Percentiles rank a stretch among this genome's conserved stretches.
Evolutionary conservation across 371 early-diverging fungal genomes (phyloP).

Genomic region (Rhizopus microsporus): DNA sequence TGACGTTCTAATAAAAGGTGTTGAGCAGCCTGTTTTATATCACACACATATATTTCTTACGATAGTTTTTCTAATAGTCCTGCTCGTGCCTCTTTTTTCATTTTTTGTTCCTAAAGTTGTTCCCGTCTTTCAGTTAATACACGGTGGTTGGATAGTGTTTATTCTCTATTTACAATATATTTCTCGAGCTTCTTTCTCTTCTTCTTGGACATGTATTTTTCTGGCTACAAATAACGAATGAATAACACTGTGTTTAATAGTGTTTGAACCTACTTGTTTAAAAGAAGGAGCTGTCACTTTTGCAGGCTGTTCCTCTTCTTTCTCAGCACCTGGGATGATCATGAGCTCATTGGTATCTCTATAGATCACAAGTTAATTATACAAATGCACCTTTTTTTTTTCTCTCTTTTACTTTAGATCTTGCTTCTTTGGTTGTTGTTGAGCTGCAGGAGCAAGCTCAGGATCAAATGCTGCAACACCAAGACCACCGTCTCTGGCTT

Average conservation of each 20-base stretch:
- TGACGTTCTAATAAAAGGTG: slow-evolving; percentile 37
- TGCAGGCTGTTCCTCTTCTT: slow-evolving; percentile 1
- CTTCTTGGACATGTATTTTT: slow-evolving; percentile 63
- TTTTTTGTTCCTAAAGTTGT: slow-evolving; percentile 77
- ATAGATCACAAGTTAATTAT: neutral
- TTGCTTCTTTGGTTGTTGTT: slow-evolving; percentile 4
- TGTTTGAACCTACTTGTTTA: slow-evolving; percentile 14
- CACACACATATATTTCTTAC: slow-evolving; percentile 20
- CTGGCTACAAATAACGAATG: slow-evolving; percentile 19
- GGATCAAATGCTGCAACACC: slow-evolving; percentile 15
- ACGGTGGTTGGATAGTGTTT: neutral
- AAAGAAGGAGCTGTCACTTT: slow-evolving; percentile 11
- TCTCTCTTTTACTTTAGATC: slow-evolving; percentile 10
- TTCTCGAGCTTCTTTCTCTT: slow-evolving; percentile 82
- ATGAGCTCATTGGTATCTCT: slow-evolving; percentile 41
- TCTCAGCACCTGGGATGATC: slow-evolving; percentile 35
- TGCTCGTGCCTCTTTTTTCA: slow-evolving; percentile 91
- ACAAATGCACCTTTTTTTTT: slow-evolving; percentile 1
- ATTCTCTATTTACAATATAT: slow-evolving; percentile 63
- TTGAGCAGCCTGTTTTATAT: neutral
- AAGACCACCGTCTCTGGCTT: slow-evolving; percentile 56
- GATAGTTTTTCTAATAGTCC: slow-evolving; percentile 82
- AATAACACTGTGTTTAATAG: neutral
- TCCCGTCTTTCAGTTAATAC: no score
- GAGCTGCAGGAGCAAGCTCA: neutral